Conservation (phyloP, 2,329 filamentous ascomycete species). For the Penicillium italicum region DNA sequence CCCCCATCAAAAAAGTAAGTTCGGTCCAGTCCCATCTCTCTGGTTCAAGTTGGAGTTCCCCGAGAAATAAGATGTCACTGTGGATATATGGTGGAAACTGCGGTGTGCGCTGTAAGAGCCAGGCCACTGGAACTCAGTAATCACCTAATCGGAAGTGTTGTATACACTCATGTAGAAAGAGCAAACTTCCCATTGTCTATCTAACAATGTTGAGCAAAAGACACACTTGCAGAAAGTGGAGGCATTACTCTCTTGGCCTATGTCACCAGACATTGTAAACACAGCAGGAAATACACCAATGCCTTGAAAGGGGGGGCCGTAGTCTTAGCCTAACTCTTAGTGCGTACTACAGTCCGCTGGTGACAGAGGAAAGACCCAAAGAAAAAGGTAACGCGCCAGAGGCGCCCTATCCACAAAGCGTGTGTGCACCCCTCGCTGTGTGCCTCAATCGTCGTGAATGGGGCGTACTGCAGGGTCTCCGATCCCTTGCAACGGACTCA, state of each 20-base stretch:
- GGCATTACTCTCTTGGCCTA: constrained; percentile 22
- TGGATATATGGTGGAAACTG: constrained; percentile 8
- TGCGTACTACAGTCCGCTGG: background rate
- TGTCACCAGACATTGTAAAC: constrained; percentile 17
- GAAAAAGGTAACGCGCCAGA: constrained; percentile 4
- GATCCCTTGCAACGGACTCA: constrained; percentile 18
- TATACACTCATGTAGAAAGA: constrained; percentile 2
- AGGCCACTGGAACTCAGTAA: background rate
- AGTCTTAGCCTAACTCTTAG: constrained; percentile 2
- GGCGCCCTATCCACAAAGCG: constrained; percentile 3
- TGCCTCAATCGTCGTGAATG: constrained; percentile 11
- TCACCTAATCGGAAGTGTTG: background rate
- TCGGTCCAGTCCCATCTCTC: background rate
- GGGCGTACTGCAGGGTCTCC: constrained; percentile 19
- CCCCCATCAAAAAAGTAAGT: constrained; percentile 12
- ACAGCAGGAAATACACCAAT: background rate
- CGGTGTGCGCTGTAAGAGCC: constrained; percentile 20
- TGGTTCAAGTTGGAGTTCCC: constrained; percentile 2
- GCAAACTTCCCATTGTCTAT: constrained; percentile 20
- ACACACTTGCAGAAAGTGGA: constrained; percentile 27
- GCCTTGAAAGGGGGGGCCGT: background rate
- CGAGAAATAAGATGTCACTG: background rate
- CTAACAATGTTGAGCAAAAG: background rate
- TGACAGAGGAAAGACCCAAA: background rate
- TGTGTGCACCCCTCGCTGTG: constrained; percentile 10